Base-by-base conservation (phyloP, 306 rosid species). In the Pyrus communis region DNA sequence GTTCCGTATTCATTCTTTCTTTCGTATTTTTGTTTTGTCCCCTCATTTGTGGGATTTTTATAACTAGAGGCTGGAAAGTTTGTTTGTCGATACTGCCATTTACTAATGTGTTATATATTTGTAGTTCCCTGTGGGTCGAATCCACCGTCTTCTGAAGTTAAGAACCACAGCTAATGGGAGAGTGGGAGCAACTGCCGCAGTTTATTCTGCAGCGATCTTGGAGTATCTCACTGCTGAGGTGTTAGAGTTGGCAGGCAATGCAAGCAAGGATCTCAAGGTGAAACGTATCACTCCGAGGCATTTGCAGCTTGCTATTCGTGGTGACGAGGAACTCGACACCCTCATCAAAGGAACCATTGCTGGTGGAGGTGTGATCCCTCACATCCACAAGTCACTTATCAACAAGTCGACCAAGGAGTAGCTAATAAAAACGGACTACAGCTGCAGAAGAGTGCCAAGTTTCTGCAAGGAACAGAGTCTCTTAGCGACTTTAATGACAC, bases 221-320 rank as follows among this genome's bases (percentile, higher is more conserved):
- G 95, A 90, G 83, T 90, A 90, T 77, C 85, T 90, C 59, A 88
- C 95, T n/a, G 95, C 95, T 14, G 95, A 88, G 81, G 95, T 90
- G 19, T 80, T 90, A 82, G 92, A 90, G 86, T 77, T 90, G 71
- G 95, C 95, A 15, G 95, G 95, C 60, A 90, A 87, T 78, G 95
- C 92, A 3, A 88, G 95, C 85, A 88, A 90, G 85, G 95, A 90
- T 84, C 88, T 90, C 25, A 90, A 88, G 85, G 90, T 90, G 67
- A 90, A 88, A 27, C 91, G 95, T 57, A 90, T 90, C 65, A 90
- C 93, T 31, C 96, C 89, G 23, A 83, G 96, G 82, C 96, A 90
- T 82, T 80, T 90, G 67, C 96, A 90, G 86, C 93, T 90, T 22
- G 96, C 96, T 0, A 88, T 88, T 54, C 93, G 96, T 2, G 96